These are phyloP conservation scores for Mediolabrus comicus DNA, from an alignment of 108 stramenopile species.

Conservation along the genomic window DNA sequence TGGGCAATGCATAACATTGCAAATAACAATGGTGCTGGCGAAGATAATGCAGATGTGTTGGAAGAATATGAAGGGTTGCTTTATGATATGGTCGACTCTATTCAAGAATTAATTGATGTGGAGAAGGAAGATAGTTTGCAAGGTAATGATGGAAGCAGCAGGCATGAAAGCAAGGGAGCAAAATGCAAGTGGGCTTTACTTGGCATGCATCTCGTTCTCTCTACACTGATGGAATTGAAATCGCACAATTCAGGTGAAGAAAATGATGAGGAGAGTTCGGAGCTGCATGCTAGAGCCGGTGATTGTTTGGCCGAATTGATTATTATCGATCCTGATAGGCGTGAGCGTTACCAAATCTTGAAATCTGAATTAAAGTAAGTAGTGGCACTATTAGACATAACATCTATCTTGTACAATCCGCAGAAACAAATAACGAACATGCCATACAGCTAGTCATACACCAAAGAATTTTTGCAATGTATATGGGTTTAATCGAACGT, in stretches of 20 bases:
- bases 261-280: not conserved
- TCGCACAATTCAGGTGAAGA: not conserved
- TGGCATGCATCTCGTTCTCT: constrained; percentile 45
- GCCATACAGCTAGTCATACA: no score
- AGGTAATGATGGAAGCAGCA: constrained; percentile 8
- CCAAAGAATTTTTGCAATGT: constrained; percentile 39
- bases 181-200: constrained; percentile 52
- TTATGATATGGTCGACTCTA: constrained; percentile 40
- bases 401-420: no score
- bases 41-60: constrained; percentile 6
- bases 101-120: constrained; percentile 44
- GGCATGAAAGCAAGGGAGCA: constrained; percentile 42
- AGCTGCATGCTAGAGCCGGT: constrained; percentile 25
- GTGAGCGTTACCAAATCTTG: constrained; percentile 35
- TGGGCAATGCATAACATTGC: constrained; percentile 21
- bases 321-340: constrained; percentile 37
- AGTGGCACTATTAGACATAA: no score
- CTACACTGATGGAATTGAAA: constrained; percentile 24
- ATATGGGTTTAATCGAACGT: constrained; percentile 21
- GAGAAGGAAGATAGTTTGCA: constrained; percentile 55
- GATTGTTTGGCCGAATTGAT: constrained; percentile 33
- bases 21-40: not conserved
- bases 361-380: constrained; percentile 5
- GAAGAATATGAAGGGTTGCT: constrained; percentile 33
- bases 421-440: no score